Evolutionary conservation across 306 rosid genomes (phyloP), one percentile per base, ranked within the genome.

Genomic region (Canavalia gladiata): DNA sequence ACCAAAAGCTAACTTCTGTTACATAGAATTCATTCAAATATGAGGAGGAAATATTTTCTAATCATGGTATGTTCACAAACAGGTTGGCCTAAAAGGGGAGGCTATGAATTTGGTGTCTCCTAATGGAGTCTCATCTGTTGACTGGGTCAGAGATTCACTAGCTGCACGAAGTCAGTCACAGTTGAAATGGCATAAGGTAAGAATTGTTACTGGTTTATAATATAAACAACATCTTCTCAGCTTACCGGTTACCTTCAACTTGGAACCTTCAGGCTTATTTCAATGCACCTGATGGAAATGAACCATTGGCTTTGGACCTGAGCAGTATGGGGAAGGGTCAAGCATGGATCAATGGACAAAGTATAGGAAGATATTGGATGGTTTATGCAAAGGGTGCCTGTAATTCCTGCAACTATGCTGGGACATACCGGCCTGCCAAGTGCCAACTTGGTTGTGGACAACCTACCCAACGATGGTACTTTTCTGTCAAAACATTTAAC

Each of bases 321-420:
- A 78, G 87, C 9, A 90, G 93, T 41, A 96, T 96, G 99, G 99
- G 97, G 78, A 96, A 93, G 72, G 99, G 99, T 78, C 99, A 96
- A 88, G 94, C 87, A 29, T 96, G 99, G 99, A 88, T 96, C 91
- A 96, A 96, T 76, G 99, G 99, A 29, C 91, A 92, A 55, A 93
- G 97, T 81, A 92, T 95, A 45, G 99, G 99, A 81, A 89, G 99
- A 82, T 95, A 95, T 78, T 95, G 99, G 99, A 88, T 87, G 91
- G 88, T 84, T 79, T 95, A 86, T 82, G 99, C 98, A 54, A 89
- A 93, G 29, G 98, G 97, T 47, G 71, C 84, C 84, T 95, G 99
- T 76, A 77, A 62, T 59, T 37, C 87, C 55, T 95, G 98, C 67
- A 81, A 80, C 82, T 96, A 96, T 65, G 43, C 94, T 4, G 97